A percentile compares a stretch with the other conserved stretches of the same genome.
These are phyloP conservation scores for Leccinum barrowsii DNA, from an alignment of 768 basidiomycete species.

Conservation along the genomic window DNA sequence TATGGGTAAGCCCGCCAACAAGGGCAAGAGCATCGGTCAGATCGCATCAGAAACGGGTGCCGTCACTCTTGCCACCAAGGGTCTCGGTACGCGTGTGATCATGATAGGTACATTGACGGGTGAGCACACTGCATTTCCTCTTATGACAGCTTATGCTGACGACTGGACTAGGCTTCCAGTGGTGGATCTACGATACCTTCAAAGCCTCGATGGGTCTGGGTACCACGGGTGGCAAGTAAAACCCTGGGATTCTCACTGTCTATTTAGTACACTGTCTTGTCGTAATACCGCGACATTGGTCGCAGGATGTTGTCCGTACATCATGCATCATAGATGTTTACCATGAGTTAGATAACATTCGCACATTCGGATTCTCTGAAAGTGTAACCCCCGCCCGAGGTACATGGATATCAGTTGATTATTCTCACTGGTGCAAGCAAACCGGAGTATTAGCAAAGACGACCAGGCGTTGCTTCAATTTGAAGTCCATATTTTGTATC, in stretches of 20 bases:
- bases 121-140: constrained; percentile 9
- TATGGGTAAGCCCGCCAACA: constrained; percentile 86
- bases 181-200: constrained; percentile 92
- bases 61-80: constrained; percentile 68
- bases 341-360: neutral
- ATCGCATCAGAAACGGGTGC: constrained; percentile 72
- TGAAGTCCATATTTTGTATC: too few relatives aligned
- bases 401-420: too few relatives aligned
- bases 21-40: constrained; percentile 69
- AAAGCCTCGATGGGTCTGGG: constrained; percentile 81
- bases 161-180: constrained; percentile 66
- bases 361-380: neutral
- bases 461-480: too few relatives aligned
- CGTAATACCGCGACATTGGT: constrained; percentile 5
- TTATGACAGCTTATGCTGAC: neutral
- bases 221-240: constrained; percentile 84
- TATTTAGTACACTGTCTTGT: neutral
- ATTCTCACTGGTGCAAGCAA: too few relatives aligned
- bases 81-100: constrained; percentile 80
- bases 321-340: constrained; percentile 8
- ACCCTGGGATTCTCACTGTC: neutral
- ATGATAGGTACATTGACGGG: constrained; percentile 68
- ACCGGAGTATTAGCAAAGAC: too few relatives aligned
- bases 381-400: neutral
- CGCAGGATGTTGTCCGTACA: neutral